A percentile compares a stretch with the other conserved stretches of the same genome.
Evolutionary conservation across 148 eudicot species (phyloP).

Genomic region (Fallopia convolvulus): DNA sequence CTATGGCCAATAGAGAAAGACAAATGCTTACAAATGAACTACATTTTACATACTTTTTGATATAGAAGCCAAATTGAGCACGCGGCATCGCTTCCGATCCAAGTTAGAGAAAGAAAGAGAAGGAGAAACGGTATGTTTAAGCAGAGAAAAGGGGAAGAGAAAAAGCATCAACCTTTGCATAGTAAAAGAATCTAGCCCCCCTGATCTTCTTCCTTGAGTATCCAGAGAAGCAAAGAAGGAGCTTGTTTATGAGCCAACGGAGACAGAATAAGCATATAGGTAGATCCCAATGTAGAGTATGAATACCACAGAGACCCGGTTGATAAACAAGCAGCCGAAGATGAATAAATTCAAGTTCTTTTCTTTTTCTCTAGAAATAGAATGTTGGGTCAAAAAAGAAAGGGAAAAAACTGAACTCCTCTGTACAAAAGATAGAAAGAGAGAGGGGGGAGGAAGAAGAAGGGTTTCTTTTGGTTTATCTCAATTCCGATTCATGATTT

Average conservation of each 20-base stretch:
- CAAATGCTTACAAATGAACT: background rate
- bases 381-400: background rate
- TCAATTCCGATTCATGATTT: constrained; percentile 5
- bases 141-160: background rate
- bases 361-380: background rate
- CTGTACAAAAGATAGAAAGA: background rate
- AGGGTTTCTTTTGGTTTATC: constrained; percentile 11
- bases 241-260: constrained; percentile 9
- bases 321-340: background rate
- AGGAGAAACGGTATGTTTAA: background rate
- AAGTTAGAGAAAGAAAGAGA: background rate
- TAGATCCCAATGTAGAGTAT: constrained; percentile 2
- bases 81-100: constrained; percentile 13
- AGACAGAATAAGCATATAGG: constrained; percentile 6
- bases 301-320: constrained; percentile 1
- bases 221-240: constrained; percentile 5
- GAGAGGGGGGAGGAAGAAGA: background rate
- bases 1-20: background rate
- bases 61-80: background rate
- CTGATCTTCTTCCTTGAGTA: constrained; percentile 13
- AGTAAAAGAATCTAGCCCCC: constrained; percentile 8
- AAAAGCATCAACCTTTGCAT: constrained; percentile 7
- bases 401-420: background rate
- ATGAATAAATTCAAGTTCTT: background rate
- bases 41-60: constrained; percentile 4